Percentiles rank a stretch among this genome's conserved stretches.
Evolutionary conservation across 768 basidiomycete species (phyloP).

Genomic region (Pleurotus tuber-regium): DNA sequence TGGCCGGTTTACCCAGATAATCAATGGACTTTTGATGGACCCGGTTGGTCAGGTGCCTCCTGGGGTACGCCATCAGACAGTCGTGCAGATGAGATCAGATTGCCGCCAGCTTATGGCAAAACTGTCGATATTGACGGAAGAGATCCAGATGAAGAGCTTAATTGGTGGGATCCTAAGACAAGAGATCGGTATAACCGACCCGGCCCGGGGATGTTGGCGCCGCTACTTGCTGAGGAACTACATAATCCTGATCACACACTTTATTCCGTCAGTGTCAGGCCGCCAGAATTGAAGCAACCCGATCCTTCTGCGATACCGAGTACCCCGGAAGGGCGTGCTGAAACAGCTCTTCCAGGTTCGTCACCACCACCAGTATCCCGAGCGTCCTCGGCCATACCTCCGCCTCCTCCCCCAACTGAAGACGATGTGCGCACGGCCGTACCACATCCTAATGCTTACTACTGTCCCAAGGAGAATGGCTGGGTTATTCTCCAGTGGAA

Average conservation of each 20-base stretch:
- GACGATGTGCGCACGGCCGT: constrained; percentile 67
- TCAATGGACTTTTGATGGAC: background rate
- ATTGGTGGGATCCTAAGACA: constrained; percentile 65
- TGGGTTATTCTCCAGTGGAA: constrained; percentile 80
- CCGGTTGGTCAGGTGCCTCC: background rate
- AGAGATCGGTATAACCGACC: constrained; percentile 51
- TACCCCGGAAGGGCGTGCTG: constrained; percentile 18
- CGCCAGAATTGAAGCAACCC: constrained; percentile 19
- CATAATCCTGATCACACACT: constrained; percentile 74
- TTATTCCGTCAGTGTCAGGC: constrained; percentile 51
- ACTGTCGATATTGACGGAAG: constrained; percentile 56
- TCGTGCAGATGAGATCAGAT: background rate
- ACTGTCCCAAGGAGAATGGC: constrained; percentile 77
- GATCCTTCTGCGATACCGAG: constrained; percentile 7
- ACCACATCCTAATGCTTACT: constrained; percentile 82
- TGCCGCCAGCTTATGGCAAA: constrained; percentile 13
- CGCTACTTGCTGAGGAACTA: constrained; percentile 61
- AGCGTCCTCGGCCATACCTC: constrained; percentile 16
- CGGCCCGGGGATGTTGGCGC: constrained; percentile 68
- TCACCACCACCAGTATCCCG: constrained; percentile 21
- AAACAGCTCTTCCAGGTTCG: constrained; percentile 20
- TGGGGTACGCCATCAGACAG: constrained; percentile 1
- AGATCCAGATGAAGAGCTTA: constrained; percentile 53
- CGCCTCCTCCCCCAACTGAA: constrained; percentile 45
- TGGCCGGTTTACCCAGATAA: constrained; percentile 17